A percentile compares a stretch with the other conserved stretches of the same genome.
phyloP scores from a whole-genome alignment of 2,329 filamentous ascomycete species.

The Penicillium thymicola region DNA sequence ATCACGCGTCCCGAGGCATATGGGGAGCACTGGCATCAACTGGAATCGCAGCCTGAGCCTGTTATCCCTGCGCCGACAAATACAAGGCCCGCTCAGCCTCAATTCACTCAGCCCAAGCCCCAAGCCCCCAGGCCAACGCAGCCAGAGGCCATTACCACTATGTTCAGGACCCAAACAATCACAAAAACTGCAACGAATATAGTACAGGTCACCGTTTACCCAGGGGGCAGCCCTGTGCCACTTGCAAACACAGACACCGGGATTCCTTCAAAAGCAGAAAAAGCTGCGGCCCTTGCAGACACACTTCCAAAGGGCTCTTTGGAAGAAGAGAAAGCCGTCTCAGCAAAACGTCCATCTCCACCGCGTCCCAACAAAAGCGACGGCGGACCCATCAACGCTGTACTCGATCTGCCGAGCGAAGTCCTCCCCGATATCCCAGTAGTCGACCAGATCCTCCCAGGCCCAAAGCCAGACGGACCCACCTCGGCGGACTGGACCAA shows the following conservation, averaged over 20 bases:
- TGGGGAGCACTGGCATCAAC: background rate
- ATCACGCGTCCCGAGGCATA: background rate
- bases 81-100: background rate
- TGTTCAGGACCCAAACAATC: slow-evolving; percentile 12
- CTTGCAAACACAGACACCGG: background rate
- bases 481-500: slow-evolving; percentile 22
- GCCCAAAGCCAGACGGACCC: slow-evolving; percentile 1
- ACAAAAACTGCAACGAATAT: slow-evolving; percentile 10
- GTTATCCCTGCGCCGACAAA: background rate
- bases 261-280: background rate
- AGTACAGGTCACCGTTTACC: slow-evolving; percentile 10
- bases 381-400: background rate
- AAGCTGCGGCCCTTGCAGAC: background rate
- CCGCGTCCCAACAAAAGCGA: background rate
- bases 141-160: slow-evolving; percentile 11
- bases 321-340: slow-evolving; percentile 5
- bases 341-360: background rate
- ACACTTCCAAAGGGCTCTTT: background rate
- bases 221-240: background rate
- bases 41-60: background rate
- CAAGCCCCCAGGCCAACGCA: background rate
- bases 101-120: background rate
- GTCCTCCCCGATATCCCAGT: slow-evolving; percentile 10
- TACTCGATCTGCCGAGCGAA: slow-evolving; percentile 8
- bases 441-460: slow-evolving; percentile 8